Evolutionary conservation across 176 grass and related monocot species (phyloP).

Genomic region (Bonia amplexicaulis): DNA sequence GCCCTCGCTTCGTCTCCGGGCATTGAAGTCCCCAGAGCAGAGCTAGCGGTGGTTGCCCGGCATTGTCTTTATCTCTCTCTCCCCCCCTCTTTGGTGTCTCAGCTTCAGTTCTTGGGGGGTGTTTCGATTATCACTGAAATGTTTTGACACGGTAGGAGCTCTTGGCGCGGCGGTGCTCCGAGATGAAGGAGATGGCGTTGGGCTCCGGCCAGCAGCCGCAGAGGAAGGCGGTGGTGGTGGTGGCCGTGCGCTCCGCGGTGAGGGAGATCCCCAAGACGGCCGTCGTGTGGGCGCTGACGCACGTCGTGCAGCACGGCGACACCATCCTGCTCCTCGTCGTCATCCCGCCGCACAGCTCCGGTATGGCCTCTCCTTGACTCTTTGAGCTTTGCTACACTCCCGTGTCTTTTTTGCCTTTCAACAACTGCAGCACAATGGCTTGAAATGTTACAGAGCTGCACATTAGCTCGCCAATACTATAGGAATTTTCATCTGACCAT

Average conservation of each 20-base stretch:
- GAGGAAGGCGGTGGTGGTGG: constrained; percentile 46
- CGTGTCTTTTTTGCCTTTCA: background rate
- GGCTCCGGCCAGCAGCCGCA: constrained; percentile 18
- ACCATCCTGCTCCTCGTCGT: constrained; percentile 64
- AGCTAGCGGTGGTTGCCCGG: background rate
- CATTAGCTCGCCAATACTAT: background rate
- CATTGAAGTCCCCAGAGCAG: background rate
- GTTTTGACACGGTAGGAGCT: constrained; percentile 2
- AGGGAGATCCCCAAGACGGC: constrained; percentile 79
- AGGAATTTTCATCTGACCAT: background rate
- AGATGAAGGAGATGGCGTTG: background rate
- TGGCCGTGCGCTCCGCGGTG: constrained; percentile 59
- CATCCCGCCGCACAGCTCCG: constrained; percentile 52
- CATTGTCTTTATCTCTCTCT: background rate
- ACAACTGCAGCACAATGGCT: background rate
- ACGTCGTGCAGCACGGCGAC: constrained; percentile 83
- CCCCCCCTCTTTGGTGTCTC: background rate
- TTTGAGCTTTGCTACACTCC: background rate
- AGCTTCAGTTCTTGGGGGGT: background rate
- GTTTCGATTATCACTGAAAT: background rate
- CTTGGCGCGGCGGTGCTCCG: background rate
- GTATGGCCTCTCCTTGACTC: constrained; percentile 30
- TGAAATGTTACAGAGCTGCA: background rate
- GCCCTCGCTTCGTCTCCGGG: background rate
- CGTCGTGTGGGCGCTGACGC: constrained; percentile 73